phyloP scores from a whole-genome alignment of 768 basidiomycete genomes.

The Clavulina sp. region DNA sequence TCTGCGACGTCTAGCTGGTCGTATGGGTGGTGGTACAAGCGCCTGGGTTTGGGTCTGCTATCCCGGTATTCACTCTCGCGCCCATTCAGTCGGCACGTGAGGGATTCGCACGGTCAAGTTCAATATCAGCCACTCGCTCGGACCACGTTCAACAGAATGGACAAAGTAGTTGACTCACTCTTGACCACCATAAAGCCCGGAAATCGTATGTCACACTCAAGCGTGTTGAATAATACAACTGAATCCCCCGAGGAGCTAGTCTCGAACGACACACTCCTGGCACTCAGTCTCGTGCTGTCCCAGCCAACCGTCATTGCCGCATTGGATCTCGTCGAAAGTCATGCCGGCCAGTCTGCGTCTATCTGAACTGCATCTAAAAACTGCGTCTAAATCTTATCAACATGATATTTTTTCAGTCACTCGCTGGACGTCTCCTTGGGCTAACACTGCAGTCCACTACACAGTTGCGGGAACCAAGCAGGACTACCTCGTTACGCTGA shows the following conservation, averaged over 20 bases:
- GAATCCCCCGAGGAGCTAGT: not conserved
- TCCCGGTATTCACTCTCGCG: not conserved
- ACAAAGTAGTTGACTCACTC: not conserved
- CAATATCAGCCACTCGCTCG: not conserved
- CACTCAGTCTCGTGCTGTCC: not conserved
- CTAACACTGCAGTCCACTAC: too few relatives aligned
- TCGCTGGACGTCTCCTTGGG: too few relatives aligned
- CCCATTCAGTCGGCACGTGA: not conserved
- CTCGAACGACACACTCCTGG: slow-evolving; percentile 1
- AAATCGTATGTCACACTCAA: not conserved
- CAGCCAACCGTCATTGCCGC: slow-evolving; percentile 34
- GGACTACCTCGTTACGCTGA: slow-evolving; percentile 39
- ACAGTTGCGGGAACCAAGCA: slow-evolving; percentile 36
- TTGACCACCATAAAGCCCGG: not conserved
- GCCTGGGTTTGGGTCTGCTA: not conserved
- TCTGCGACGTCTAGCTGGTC: not conserved
- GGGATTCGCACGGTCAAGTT: not conserved
- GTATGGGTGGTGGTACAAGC: not conserved
- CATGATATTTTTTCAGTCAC: too few relatives aligned
- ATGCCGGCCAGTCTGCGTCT: slow-evolving; percentile 33
- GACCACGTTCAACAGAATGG: not conserved
- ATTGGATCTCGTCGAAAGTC: slow-evolving; percentile 54
- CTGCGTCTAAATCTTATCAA: slow-evolving; percentile 12
- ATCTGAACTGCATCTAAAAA: not conserved
- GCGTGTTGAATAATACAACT: not conserved